Conservation (phyloP, 1,284 basidiomycete genomes). For the Ustilago crameri region DNA sequence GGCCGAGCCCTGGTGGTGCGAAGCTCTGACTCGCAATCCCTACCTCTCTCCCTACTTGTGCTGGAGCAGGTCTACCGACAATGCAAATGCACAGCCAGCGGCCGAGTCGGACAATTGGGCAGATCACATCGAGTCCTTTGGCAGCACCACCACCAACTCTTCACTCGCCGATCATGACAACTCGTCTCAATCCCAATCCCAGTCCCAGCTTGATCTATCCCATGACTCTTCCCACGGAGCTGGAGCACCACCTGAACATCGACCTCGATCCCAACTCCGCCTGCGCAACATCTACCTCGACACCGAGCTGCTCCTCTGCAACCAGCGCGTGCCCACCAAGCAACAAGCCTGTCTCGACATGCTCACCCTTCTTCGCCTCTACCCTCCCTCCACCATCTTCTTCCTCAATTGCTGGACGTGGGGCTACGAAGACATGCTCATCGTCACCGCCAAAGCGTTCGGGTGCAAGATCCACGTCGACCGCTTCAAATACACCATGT, state of each 20-base stretch:
- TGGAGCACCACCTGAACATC: neutral
- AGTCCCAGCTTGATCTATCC: neutral
- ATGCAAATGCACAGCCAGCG: neutral
- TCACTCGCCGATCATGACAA: slow-evolving; percentile 11
- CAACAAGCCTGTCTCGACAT: slow-evolving; percentile 73
- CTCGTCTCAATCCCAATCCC: slow-evolving; percentile 3
- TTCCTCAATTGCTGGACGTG: slow-evolving; percentile 93
- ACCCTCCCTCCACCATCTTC: slow-evolving; percentile 77
- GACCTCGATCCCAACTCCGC: slow-evolving; percentile 39
- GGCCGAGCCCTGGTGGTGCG: slow-evolving; percentile 82
- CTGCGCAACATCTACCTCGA: slow-evolving; percentile 88
- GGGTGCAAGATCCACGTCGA: slow-evolving; percentile 82
- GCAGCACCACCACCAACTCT: slow-evolving; percentile 9
- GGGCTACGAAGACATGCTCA: slow-evolving; percentile 72
- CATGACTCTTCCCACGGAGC: neutral
- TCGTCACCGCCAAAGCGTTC: slow-evolving; percentile 46
- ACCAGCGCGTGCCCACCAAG: slow-evolving; percentile 35
- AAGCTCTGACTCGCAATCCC: slow-evolving; percentile 76
- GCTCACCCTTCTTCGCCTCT: slow-evolving; percentile 72
- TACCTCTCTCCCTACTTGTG: slow-evolving; percentile 78
- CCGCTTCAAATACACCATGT: slow-evolving; percentile 82
- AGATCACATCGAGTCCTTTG: slow-evolving; percentile 29
- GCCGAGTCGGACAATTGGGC: slow-evolving; percentile 16
- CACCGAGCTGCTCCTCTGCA: slow-evolving; percentile 73
- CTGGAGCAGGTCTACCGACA: slow-evolving; percentile 14